Base-by-base conservation (phyloP, 1,139 yeast genomes). In the Meyerozyma athensensis region DNA sequence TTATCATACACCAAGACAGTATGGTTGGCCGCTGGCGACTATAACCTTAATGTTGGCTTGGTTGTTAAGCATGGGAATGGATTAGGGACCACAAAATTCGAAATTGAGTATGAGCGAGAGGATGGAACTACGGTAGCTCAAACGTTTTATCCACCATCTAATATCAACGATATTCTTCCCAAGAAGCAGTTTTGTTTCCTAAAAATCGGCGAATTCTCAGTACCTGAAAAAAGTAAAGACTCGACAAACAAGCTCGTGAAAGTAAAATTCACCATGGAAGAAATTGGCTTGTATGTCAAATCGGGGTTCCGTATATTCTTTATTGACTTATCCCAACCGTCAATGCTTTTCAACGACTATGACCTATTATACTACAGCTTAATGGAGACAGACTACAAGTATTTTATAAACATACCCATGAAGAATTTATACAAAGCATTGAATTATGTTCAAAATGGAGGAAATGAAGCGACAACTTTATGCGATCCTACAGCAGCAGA, bases 71-170 rank as follows among this genome's bases (percentile, higher is more conserved):
- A 65, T 36, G 77, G 79, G 0, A 63, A 68, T 43, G 85, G 85
- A 0, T 53, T 79, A 19, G 83, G 83, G 1, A 77, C 83, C 7
- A 74, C 81, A 12, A 71, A 72, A 46, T 77, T 79, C 49, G 77
- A 69, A 45, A 57, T 79, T 3, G 58, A 45, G 39, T 64, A 49
- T 46, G 53, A 43, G 42, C 52, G 56, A 33, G 58, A 45, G 21
- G 38, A 45, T 16, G 57, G 54, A 5, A 45, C 53, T 12, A 42
- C 48, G 13, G 45, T 50, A 2, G 44, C 59, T 7, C 63, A 69
- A 38, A 63, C 70, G 3, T 77, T 67, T 44, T 77, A 68, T 47
- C 81, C 83, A 0, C 80, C 85, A 0, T 63, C 76, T 0, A 74
- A 77, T 46, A 73, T 80, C 33, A 72, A 71, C 40, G 84, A 79